Evolutionary conservation across 441 rosid species (phyloP).

Genomic region (Gossypium schwendimanii): DNA sequence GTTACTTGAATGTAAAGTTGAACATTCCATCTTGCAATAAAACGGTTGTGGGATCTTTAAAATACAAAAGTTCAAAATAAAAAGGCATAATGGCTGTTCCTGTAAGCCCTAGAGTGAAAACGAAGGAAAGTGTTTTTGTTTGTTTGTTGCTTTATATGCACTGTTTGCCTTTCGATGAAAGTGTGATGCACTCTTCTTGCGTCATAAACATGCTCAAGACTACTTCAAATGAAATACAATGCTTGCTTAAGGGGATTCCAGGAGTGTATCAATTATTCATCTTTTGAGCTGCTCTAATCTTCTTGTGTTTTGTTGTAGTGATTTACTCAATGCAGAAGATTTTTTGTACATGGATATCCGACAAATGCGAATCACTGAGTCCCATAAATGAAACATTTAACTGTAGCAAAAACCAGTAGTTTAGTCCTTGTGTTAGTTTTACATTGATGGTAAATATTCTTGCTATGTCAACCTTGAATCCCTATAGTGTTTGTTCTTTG

Average conservation of each 20-base stretch:
- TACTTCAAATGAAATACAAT: neutral
- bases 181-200: neutral
- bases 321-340: neutral
- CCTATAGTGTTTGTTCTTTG: neutral
- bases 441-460: neutral
- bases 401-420: neutral
- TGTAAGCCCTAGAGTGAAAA: neutral
- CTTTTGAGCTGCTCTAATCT: neutral
- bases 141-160: neutral
- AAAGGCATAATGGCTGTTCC: neutral
- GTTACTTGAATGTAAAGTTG: neutral
- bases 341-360: neutral
- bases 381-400: neutral
- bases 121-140: neutral
- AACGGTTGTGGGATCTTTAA: neutral
- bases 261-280: neutral
- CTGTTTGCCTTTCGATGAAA: neutral
- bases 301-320: neutral
- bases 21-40: neutral
- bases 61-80: neutral
- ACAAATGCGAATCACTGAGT: neutral
- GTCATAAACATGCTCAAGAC: neutral
- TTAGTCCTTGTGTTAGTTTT: neutral
- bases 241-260: neutral
- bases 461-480: neutral